Conservation (phyloP, 2,329 filamentous ascomycete genomes). For the Colletotrichum limetticola region DNA sequence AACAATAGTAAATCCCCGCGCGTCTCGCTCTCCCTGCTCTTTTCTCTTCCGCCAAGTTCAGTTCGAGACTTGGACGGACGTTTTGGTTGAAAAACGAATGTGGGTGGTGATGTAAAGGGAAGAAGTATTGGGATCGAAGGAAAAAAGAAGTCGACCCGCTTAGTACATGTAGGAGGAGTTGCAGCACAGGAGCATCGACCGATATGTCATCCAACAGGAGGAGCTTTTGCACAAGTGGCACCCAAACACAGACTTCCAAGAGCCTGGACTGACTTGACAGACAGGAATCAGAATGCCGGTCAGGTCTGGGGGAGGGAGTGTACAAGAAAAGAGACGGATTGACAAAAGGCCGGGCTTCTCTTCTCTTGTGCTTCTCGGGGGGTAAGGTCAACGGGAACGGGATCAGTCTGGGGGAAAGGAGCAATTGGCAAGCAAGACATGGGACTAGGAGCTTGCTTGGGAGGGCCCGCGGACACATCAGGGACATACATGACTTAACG, state of each 20-base stretch:
- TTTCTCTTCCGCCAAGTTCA: conserved; percentile 11
- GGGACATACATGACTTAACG: conserved; percentile 20
- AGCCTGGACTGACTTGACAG: conserved; percentile 23
- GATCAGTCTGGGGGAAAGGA: conserved; percentile 13
- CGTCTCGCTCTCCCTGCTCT: conserved; percentile 13
- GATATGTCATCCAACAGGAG: conserved; percentile 28
- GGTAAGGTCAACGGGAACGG: neutral
- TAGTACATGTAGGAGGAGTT: conserved; percentile 4
- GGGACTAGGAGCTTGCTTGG: conserved; percentile 4
- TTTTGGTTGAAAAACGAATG: conserved; percentile 26
- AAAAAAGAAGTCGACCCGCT: conserved; percentile 24
- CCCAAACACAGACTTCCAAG: conserved; percentile 10
- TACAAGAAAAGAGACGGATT: conserved; percentile 12
- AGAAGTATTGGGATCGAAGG: conserved; percentile 5
- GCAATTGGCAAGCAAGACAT: conserved; percentile 24
- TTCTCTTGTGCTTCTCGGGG: conserved; percentile 4
- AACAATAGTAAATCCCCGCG: conserved; percentile 21
- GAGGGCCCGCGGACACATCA: neutral
- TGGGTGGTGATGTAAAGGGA: conserved; percentile 16
- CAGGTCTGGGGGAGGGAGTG: conserved; percentile 7
- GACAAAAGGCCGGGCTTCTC: conserved; percentile 9
- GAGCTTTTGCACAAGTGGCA: conserved; percentile 21
- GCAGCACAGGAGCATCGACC: conserved; percentile 17
- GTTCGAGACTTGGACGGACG: neutral
- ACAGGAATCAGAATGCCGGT: neutral